Evolutionary conservation across 2,329 filamentous ascomycete species (phyloP).

Genomic region (Pseudonectria foliicola): DNA sequence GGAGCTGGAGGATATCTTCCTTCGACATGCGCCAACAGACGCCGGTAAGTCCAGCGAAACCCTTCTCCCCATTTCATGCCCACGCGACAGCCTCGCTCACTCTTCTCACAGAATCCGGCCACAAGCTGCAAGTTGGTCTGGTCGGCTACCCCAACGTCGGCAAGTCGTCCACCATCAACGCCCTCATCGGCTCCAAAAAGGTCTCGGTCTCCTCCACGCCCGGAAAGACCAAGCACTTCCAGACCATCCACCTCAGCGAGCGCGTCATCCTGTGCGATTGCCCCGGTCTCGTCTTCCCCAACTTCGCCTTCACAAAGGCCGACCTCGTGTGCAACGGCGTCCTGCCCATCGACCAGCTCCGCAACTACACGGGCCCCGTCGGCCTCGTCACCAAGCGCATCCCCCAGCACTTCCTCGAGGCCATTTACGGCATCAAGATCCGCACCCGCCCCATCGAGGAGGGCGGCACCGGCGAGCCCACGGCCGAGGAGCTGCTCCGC

Average conservation of each 20-base stretch:
- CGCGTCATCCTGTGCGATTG: constrained; percentile 93
- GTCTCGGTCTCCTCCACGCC: constrained; percentile 96
- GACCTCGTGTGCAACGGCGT: constrained; percentile 94
- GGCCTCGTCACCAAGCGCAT: constrained; percentile 78
- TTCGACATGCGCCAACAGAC: constrained; percentile 57
- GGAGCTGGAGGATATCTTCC: constrained; percentile 83
- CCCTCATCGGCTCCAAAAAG: constrained; percentile 96
- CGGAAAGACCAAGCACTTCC: constrained; percentile 98
- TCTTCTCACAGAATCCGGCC: constrained; percentile 33
- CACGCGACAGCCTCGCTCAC: constrained; percentile 2
- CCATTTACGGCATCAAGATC: constrained; percentile 90
- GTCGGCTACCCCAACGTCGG: constrained; percentile 98
- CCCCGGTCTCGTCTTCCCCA: constrained; percentile 95
- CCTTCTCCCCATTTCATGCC: background rate
- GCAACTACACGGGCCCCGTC: constrained; percentile 84
- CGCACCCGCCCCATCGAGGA: constrained; percentile 74
- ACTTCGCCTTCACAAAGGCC: constrained; percentile 93
- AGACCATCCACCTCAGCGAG: constrained; percentile 90
- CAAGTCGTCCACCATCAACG: constrained; percentile 99
- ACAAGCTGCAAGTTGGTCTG: constrained; percentile 81
- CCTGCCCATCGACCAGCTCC: constrained; percentile 90
- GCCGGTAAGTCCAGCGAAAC: constrained; percentile 34
- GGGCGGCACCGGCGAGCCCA: constrained; percentile 82
- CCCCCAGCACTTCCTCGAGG: constrained; percentile 82
- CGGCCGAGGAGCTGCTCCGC: constrained; percentile 73